Percentiles rank a stretch among this genome's conserved stretches.
phyloP scores from a whole-genome alignment of 1,284 basidiomycete species.

The Athelia sp. region DNA sequence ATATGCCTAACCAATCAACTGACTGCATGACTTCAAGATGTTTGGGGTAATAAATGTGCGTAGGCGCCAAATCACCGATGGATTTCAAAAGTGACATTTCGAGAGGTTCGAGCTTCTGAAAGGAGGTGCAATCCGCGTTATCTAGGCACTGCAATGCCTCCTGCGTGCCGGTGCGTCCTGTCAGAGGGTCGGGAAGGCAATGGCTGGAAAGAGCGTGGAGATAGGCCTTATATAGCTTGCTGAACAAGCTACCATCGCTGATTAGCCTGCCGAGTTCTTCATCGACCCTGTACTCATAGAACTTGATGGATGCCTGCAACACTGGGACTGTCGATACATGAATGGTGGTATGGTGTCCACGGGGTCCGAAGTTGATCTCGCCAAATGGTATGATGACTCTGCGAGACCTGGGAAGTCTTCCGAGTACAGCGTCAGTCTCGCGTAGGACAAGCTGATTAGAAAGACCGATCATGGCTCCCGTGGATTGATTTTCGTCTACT shows the following conservation, averaged over 20 bases:
- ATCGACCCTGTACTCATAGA: slow-evolving; percentile 23
- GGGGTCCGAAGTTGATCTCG: slow-evolving; percentile 12
- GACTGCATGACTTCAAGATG: slow-evolving; percentile 35
- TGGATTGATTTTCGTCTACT: slow-evolving; percentile 28
- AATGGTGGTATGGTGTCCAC: neutral
- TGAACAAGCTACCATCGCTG: slow-evolving; percentile 24
- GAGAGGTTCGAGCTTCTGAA: slow-evolving; percentile 23
- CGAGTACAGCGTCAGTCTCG: slow-evolving; percentile 8
- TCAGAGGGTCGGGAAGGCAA: slow-evolving; percentile 39
- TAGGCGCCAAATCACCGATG: slow-evolving; percentile 31
- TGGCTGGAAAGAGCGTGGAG: slow-evolving; percentile 41
- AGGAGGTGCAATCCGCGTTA: slow-evolving; percentile 33
- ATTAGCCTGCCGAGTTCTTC: slow-evolving; percentile 31
- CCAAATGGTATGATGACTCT: slow-evolving; percentile 33
- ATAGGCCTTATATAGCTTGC: slow-evolving; percentile 33
- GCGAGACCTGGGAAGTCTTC: slow-evolving; percentile 14
- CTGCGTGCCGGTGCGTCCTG: slow-evolving; percentile 37
- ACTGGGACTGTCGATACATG: neutral
- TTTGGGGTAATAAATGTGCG: slow-evolving; percentile 31
- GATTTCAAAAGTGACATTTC: slow-evolving; percentile 26
- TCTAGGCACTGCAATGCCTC: slow-evolving; percentile 36
- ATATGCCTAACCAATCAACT: slow-evolving; percentile 26
- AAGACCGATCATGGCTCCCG: slow-evolving; percentile 35
- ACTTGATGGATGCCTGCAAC: slow-evolving; percentile 11
- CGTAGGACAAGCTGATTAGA: slow-evolving; percentile 34